Base-by-base conservation (phyloP, 1,284 basidiomycete genomes). In the Ustilago shanxiensis region DNA sequence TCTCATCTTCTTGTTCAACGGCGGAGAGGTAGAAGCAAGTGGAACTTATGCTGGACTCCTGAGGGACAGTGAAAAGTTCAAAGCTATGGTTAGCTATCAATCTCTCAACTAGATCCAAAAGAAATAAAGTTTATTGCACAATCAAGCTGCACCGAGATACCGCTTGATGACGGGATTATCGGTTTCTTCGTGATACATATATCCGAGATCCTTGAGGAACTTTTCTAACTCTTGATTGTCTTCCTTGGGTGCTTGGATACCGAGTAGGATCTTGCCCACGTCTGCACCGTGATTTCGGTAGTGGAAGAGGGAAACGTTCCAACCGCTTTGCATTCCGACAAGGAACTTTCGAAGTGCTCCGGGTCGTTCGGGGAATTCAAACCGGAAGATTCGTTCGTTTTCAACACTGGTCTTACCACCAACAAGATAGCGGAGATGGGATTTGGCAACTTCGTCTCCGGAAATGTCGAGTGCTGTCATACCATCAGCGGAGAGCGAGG, bases 251-350 rank as follows among this genome's bases (percentile, higher is more conserved):
- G 98, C 95, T 86, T 98, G 95, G 59, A 99, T 92, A 1, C 95
- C 97, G 2, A 95, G 93, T 50, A 99, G 66, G 11, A 86, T 77
- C 53, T 80, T 82, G 45, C 76, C 83, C 5, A 83, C 71, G 53
- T 86, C 95, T 10, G 77, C 72, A 33, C 96, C 96, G 79, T 99
- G 95, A 86, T 98, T 98, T 66, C 96, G 90, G 87, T 99, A 99
- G 86, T 99, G 97, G 88, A 98, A 99, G 71, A 99, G 87, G 1
- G 94, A 93, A 60, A 99, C 94, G 87, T 97, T 98, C 95, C 95
- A 98, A 16, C 91, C 92, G 31, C 90, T 89, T 57, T 92, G 92
- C 59, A 99, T 86, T 3, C 92, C 78, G 26, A 71, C 75, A 22
- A 85, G 65, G 88, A 99, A 99, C 80, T 93, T 93, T 52, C 93